phyloP scores from a whole-genome alignment of 352 stramenopile species.

The Nothophytophthora sp. region DNA sequence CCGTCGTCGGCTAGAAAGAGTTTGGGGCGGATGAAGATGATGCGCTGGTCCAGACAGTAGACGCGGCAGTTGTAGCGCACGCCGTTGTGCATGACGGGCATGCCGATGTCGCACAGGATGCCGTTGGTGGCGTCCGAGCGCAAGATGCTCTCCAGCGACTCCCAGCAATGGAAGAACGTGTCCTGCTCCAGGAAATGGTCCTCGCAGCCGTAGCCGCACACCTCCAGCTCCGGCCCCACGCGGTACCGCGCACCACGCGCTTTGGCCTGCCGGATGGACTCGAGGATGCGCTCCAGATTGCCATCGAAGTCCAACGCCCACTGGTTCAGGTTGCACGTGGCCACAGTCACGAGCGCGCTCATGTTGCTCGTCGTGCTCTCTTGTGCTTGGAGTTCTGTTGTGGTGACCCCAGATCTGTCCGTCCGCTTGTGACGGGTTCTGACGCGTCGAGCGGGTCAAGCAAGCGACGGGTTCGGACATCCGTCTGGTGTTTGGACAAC shows the following conservation, averaged over 20 bases:
- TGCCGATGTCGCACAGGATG: conserved; percentile 98
- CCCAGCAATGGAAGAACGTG: conserved; percentile 98
- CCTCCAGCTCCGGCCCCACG: conserved; percentile 97
- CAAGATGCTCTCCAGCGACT: conserved; percentile 91
- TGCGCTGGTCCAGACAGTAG: conserved; percentile 92
- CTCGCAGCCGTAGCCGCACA: conserved; percentile 98
- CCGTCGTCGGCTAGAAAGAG: conserved; percentile 96
- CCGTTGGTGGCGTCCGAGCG: conserved; percentile 87
- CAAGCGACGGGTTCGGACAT: neutral
- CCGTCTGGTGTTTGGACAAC: no score
- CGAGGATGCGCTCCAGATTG: conserved; percentile 93
- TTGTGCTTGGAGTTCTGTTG: conserved; percentile 6
- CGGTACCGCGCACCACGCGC: conserved; percentile 87
- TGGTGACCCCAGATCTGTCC: neutral
- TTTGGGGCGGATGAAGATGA: conserved; percentile 96
- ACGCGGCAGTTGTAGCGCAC: conserved; percentile 99
- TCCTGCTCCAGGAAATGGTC: conserved; percentile 99
- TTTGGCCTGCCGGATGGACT: conserved; percentile 92
- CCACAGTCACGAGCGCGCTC: conserved; percentile 92
- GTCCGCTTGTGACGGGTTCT: no score
- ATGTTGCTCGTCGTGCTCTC: conserved; percentile 28
- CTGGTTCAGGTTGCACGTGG: conserved; percentile 99
- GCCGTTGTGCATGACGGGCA: conserved; percentile 95
- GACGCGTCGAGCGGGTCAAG: no score
- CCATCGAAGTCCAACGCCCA: conserved; percentile 99